These are phyloP conservation scores for Lentinula lateritia DNA, from an alignment of 768 basidiomycete species.

Conservation along the genomic window DNA sequence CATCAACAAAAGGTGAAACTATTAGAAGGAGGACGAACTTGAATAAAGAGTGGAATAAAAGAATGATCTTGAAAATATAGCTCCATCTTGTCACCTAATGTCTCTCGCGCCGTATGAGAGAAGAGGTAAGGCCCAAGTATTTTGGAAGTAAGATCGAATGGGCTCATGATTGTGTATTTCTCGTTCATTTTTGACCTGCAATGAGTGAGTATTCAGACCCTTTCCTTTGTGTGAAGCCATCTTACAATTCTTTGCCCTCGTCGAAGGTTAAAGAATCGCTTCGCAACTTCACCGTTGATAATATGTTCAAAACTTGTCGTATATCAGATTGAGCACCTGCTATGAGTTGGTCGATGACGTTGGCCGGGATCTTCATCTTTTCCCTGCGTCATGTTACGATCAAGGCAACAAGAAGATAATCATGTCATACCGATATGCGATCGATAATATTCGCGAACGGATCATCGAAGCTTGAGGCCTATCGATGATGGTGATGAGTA, in stretches of 20 bases:
- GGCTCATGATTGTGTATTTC: conserved; percentile 86
- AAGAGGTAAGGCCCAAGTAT: conserved; percentile 91
- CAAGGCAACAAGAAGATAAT: neutral
- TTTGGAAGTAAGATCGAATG: conserved; percentile 88
- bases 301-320: conserved; percentile 95
- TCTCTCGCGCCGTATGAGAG: conserved; percentile 72
- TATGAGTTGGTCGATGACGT: conserved; percentile 90
- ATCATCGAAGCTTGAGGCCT: conserved; percentile 77
- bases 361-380: conserved; percentile 86
- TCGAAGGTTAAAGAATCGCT: conserved; percentile 82
- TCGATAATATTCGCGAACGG: conserved; percentile 83
- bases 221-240: conserved; percentile 7
- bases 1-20: neutral
- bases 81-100: conserved; percentile 89
- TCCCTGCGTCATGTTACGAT: conserved; percentile 47
- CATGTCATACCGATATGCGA: conserved; percentile 75
- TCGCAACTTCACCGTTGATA: conserved; percentile 95
- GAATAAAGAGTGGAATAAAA: conserved; percentile 92
- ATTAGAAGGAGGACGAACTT: conserved; percentile 41
- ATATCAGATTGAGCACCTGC: conserved; percentile 91
- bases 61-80: conserved; percentile 95
- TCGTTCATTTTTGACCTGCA: conserved; percentile 76
- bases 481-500: conserved; percentile 8
- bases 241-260: conserved; percentile 85
- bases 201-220: too few species aligned